Percentiles rank a stretch among this genome's conserved stretches.
These are phyloP conservation scores for Ampelocalamus luodianensis DNA, from an alignment of 176 grass and related monocot genomes.

Conservation along the genomic window DNA sequence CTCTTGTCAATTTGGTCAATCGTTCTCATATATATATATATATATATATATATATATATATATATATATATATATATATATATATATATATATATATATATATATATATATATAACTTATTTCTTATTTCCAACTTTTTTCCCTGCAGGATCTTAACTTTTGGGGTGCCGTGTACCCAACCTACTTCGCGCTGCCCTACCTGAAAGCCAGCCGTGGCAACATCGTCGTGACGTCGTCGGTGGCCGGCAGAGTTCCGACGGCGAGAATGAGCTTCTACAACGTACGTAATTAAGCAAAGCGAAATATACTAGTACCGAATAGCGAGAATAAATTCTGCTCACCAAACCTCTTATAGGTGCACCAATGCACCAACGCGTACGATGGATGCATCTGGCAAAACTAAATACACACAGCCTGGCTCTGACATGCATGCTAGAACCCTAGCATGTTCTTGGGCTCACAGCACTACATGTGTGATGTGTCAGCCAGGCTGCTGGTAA, in stretches of 20 bases:
- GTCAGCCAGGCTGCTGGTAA: not conserved
- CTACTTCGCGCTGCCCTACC: constrained; percentile 81
- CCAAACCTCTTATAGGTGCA: not conserved
- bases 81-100: too few species aligned
- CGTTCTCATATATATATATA: not conserved
- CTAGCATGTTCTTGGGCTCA: not conserved
- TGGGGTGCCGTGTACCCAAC: constrained; percentile 85
- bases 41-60: not conserved
- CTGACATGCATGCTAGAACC: not conserved
- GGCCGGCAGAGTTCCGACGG: constrained; percentile 67
- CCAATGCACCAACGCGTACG: not conserved
- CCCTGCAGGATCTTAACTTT: constrained; percentile 78
- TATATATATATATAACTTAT: not conserved
- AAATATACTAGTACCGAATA: not conserved
- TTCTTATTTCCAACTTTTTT: not conserved
- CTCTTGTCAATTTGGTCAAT: not conserved
- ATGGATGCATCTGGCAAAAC: not conserved
- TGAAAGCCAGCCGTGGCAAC: constrained; percentile 72
- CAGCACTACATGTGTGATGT: not conserved
- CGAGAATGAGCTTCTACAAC: constrained; percentile 92
- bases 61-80: too few species aligned
- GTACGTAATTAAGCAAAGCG: constrained; percentile 48
- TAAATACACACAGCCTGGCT: not conserved
- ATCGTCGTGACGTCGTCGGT: constrained; percentile 83
- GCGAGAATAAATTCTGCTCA: constrained; percentile 25